These are phyloP conservation scores for Corchorus capsularis DNA, from an alignment of 345 rosid genomes.

Conservation along the genomic window DNA sequence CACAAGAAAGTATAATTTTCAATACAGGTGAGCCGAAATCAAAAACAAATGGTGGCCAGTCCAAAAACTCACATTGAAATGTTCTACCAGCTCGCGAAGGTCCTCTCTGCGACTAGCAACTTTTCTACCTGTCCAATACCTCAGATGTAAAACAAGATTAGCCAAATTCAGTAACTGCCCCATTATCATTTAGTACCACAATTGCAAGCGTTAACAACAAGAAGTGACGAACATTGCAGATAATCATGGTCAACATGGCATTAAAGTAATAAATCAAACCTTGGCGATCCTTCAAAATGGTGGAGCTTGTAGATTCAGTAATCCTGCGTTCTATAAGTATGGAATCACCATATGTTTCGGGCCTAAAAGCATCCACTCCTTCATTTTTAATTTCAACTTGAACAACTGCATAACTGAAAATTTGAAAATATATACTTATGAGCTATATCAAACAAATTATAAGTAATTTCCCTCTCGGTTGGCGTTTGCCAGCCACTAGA, in stretches of 20 bases:
- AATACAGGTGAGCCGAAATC: background rate
- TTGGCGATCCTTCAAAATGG: constrained; percentile 62
- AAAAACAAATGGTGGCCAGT: background rate
- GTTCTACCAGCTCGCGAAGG: constrained; percentile 82
- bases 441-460: background rate
- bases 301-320: constrained; percentile 57
- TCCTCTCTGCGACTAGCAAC: constrained; percentile 73
- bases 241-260: background rate
- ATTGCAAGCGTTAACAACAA: constrained; percentile 9
- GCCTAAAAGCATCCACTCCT: constrained; percentile 85
- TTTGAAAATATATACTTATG: background rate
- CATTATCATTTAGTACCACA: constrained; percentile 11
- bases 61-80: constrained; percentile 76
- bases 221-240: background rate
- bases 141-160: constrained; percentile 24
- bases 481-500: too few relatives aligned
- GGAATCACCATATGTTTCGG: constrained; percentile 61
- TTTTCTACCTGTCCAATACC: constrained; percentile 65
- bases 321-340: constrained; percentile 82
- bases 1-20: background rate
- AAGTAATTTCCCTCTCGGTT: too few relatives aligned
- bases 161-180: background rate
- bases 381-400: constrained; percentile 74
- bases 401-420: constrained; percentile 68
- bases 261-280: constrained; percentile 43